phyloP scores from a whole-genome alignment of 495 filamentous ascomycete species.

The Neurospora sp. region DNA sequence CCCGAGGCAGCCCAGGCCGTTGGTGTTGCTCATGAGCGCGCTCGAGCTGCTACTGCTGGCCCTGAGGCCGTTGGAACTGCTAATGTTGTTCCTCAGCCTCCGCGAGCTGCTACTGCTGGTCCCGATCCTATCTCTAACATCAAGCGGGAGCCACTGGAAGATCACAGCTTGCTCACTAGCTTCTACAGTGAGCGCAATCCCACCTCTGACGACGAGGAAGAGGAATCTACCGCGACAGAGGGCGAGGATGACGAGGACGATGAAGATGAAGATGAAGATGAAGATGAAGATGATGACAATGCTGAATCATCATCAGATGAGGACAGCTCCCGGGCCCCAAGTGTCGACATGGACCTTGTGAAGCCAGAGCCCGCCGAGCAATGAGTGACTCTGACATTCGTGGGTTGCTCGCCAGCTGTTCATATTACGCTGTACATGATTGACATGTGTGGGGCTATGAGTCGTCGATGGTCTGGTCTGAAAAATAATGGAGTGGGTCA shows the following conservation, averaged over 20 bases:
- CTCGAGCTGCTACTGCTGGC: not conserved
- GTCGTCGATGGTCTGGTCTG: not conserved
- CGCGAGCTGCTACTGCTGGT: not conserved
- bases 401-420: not conserved
- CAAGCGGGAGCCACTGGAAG: not conserved
- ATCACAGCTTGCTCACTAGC: not conserved
- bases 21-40: not conserved
- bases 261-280: not conserved
- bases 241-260: not conserved
- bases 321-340: not conserved
- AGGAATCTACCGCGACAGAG: not conserved
- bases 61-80: not conserved
- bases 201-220: not conserved
- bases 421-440: not conserved
- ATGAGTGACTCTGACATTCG: not conserved
- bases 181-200: not conserved
- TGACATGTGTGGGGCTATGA: not conserved
- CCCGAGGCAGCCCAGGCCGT: not conserved
- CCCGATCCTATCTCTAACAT: not conserved
- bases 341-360: not conserved
- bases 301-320: not conserved
- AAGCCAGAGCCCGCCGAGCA: not conserved
- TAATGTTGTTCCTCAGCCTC: not conserved
- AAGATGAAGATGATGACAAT: not conserved
- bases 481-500: not conserved